These are phyloP conservation scores for Tolypocladium amazonense DNA, from an alignment of 2,329 filamentous ascomycete species.

Conservation along the genomic window DNA sequence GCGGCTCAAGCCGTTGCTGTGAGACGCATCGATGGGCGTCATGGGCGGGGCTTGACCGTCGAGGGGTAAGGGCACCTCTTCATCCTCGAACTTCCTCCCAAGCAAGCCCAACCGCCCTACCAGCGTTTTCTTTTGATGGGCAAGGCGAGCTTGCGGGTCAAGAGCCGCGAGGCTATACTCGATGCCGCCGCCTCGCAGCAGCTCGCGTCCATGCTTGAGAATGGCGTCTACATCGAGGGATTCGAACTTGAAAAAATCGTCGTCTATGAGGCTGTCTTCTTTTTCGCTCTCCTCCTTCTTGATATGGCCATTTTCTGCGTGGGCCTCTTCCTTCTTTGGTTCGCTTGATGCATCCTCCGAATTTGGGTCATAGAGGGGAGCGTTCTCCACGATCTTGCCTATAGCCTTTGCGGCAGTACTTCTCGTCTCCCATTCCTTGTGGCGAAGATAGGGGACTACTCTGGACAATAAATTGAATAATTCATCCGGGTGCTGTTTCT, in stretches of 20 bases:
- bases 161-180: constrained; percentile 76
- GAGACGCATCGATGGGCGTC: constrained; percentile 31
- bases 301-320: constrained; percentile 27
- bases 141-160: constrained; percentile 69
- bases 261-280: constrained; percentile 27
- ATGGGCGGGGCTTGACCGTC: constrained; percentile 32
- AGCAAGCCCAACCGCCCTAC: constrained; percentile 71
- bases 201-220: constrained; percentile 70
- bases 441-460: constrained; percentile 89
- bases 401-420: constrained; percentile 89
- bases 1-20: constrained; percentile 20
- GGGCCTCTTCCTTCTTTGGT: constrained; percentile 28
- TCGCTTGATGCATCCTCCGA: constrained; percentile 47
- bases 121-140: constrained; percentile 83
- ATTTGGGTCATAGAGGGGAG: constrained; percentile 81
- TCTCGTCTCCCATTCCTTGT: constrained; percentile 95
- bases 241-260: constrained; percentile 60
- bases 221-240: constrained; percentile 70
- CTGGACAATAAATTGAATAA: constrained; percentile 89
- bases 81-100: constrained; percentile 76
- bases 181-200: constrained; percentile 76
- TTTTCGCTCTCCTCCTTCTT: constrained; percentile 55
- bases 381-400: constrained; percentile 86
- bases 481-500: constrained; percentile 96
- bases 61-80: constrained; percentile 53